Conservation (phyloP, 169 alveolate species). For the Toxoplasma gondii region DNA sequence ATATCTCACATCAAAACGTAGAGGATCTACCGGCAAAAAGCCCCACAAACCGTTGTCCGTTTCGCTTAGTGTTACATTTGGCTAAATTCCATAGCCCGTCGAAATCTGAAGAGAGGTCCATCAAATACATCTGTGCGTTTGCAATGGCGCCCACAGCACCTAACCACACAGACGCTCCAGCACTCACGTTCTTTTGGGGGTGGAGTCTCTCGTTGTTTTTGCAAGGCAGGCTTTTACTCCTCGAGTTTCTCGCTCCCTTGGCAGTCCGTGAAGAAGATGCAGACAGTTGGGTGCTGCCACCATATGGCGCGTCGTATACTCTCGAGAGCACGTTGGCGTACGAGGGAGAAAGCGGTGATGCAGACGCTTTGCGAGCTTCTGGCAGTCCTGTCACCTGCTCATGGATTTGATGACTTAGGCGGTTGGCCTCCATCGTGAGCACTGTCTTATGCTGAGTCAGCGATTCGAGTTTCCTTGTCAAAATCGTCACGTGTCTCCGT, state of each 20-base stretch:
- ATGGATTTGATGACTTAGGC: background rate
- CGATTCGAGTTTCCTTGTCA: background rate
- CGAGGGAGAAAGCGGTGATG: background rate
- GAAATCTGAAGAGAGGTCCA: no score
- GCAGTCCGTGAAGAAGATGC: background rate
- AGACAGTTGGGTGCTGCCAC: background rate
- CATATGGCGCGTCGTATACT: background rate
- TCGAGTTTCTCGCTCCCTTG: background rate
- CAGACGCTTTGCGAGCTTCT: background rate
- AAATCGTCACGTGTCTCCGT: background rate
- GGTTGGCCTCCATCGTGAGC: slow-evolving; percentile 19
- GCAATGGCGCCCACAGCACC: no score
- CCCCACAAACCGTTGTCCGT: no score
- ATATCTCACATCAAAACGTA: background rate
- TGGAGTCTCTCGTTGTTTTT: background rate
- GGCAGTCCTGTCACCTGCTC: background rate
- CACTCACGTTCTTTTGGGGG: background rate
- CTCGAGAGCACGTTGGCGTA: slow-evolving; percentile 1
- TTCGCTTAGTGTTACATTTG: no score
- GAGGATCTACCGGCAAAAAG: no score
- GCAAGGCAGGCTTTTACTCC: background rate
- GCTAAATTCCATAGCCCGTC: no score
- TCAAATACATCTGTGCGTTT: no score
- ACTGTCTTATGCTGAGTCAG: background rate
- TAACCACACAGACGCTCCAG: background rate